Percentiles rank a stretch among this genome's conserved stretches.
Evolutionary conservation across 495 filamentous ascomycete species (phyloP).

Genomic region (Podospora pseudocomata): DNA sequence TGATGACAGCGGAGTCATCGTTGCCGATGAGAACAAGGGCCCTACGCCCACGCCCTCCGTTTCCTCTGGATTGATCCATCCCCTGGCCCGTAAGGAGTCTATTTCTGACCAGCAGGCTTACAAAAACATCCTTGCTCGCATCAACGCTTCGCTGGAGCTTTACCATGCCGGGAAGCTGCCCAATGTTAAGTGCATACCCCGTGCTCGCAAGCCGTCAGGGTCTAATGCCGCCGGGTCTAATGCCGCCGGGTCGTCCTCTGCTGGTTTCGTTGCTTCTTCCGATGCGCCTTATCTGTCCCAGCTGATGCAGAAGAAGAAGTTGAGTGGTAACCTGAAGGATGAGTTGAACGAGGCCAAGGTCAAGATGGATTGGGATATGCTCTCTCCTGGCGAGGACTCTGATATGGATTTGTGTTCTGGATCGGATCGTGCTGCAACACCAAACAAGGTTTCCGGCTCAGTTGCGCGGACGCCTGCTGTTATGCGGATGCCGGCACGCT

Average conservation of each 20-base stretch:
- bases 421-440: conserved; percentile 20
- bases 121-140: conserved; percentile 46
- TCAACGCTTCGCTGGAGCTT: conserved; percentile 44
- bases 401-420: conserved; percentile 35
- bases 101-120: conserved; percentile 53
- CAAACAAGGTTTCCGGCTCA: conserved; percentile 23
- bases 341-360: conserved; percentile 57
- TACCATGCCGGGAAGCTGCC: conserved; percentile 46
- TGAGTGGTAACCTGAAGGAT: conserved; percentile 59
- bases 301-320: conserved; percentile 61
- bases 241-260: conserved; percentile 23
- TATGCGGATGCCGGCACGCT: conserved; percentile 56
- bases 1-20: conserved; percentile 55
- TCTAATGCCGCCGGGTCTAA: conserved; percentile 16
- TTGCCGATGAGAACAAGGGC: conserved; percentile 51
- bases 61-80: conserved; percentile 60
- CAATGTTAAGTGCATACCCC: conserved; percentile 41
- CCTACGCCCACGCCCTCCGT: conserved; percentile 13
- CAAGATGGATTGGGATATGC: conserved; percentile 50
- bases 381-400: conserved; percentile 48
- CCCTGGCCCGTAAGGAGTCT: conserved; percentile 58
- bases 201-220: conserved; percentile 12
- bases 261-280: conserved; percentile 55
- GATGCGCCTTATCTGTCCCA: conserved; percentile 74
- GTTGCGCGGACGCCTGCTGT: conserved; percentile 38